A percentile compares a stretch with the other conserved stretches of the same genome.
Evolutionary conservation across 768 basidiomycete species (phyloP).

Genomic region (Phylloporus arenicola): DNA sequence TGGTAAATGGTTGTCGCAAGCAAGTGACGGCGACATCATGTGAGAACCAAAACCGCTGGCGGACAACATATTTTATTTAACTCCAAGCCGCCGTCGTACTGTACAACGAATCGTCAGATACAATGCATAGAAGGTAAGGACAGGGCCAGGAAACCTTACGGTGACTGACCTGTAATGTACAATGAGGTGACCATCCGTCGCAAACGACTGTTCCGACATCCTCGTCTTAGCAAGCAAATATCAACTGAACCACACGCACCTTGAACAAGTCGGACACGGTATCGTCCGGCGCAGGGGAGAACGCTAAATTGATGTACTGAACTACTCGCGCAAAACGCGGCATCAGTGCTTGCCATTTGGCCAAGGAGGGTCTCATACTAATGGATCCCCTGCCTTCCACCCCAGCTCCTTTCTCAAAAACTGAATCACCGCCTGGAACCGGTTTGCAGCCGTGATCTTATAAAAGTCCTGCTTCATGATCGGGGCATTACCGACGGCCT

Average conservation of each 20-base stretch:
- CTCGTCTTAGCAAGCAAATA: background rate
- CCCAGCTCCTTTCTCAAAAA: slow-evolving; percentile 86
- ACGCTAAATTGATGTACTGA: slow-evolving; percentile 74
- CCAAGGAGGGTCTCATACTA: slow-evolving; percentile 48
- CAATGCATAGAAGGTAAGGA: too few species aligned
- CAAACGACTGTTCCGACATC: slow-evolving; percentile 86
- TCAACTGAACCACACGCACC: slow-evolving; percentile 29
- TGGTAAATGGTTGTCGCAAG: background rate
- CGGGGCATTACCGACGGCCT: slow-evolving; percentile 94
- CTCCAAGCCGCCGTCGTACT: slow-evolving; percentile 67
- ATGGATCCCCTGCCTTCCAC: slow-evolving; percentile 79
- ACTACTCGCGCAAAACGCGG: slow-evolving; percentile 38
- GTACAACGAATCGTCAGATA: slow-evolving; percentile 2
- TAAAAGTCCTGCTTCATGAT: slow-evolving; percentile 99
- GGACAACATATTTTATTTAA: slow-evolving; percentile 20
- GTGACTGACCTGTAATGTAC: slow-evolving; percentile 77
- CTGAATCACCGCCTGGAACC: slow-evolving; percentile 92
- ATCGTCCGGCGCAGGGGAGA: slow-evolving; percentile 73
- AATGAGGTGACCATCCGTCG: slow-evolving; percentile 83
- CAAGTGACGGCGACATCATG: too few species aligned
- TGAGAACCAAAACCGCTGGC: too few species aligned
- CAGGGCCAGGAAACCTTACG: too few species aligned
- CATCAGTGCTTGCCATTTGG: background rate
- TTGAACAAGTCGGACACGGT: slow-evolving; percentile 68
- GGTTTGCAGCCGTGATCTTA: slow-evolving; percentile 92